These are phyloP conservation scores for Barnettozyma vustinii DNA, from an alignment of 805 yeast genomes.

Conservation along the genomic window DNA sequence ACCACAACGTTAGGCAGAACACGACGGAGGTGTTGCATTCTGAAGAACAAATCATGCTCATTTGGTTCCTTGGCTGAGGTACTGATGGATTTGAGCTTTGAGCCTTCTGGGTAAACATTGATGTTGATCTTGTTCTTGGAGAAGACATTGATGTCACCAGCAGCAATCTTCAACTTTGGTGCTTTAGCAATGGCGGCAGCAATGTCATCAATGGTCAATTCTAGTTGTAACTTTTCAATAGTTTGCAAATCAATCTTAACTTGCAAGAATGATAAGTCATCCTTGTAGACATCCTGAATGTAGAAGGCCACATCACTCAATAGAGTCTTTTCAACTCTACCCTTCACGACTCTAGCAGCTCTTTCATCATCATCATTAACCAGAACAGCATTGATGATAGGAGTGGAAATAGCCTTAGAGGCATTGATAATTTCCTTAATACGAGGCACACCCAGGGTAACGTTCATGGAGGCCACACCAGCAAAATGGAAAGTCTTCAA, in stretches of 20 bases:
- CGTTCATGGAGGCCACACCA: constrained; percentile 95
- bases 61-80: constrained; percentile 34
- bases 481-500: constrained; percentile 97
- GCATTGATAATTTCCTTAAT: constrained; percentile 98
- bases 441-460: constrained; percentile 86
- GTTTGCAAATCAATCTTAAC: constrained; percentile 79
- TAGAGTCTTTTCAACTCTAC: constrained; percentile 89
- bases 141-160: constrained; percentile 61
- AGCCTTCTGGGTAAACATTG: constrained; percentile 43
- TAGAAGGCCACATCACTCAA: constrained; percentile 81
- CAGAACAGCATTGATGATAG: constrained; percentile 89
- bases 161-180: constrained; percentile 80
- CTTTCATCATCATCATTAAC: constrained; percentile 93
- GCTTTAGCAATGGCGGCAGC: constrained; percentile 77
- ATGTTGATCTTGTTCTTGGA: constrained; percentile 67
- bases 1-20: constrained; percentile 83
- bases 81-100: constrained; percentile 36
- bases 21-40: constrained; percentile 86
- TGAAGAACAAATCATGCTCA: constrained; percentile 62
- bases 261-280: constrained; percentile 69
- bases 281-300: constrained; percentile 91
- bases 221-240: constrained; percentile 85
- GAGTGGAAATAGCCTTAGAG: constrained; percentile 90
- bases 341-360: constrained; percentile 98
- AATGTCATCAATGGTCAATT: constrained; percentile 79